Conservation (phyloP, 495 filamentous ascomycete species). For the Penicillium pancosmium region DNA sequence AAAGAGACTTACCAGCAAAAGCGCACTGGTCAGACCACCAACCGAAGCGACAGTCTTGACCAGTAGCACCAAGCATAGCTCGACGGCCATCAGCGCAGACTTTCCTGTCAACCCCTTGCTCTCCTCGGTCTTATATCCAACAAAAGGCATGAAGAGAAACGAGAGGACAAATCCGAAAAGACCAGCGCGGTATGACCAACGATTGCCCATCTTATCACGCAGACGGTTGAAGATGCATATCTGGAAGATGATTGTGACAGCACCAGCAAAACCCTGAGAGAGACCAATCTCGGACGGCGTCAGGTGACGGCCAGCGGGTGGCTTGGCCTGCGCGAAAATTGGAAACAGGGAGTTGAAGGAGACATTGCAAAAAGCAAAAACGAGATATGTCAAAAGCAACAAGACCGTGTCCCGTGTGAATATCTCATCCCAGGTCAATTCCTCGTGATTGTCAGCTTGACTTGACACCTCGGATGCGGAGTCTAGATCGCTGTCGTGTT, state of each 20-base stretch:
- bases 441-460: constrained; percentile 34
- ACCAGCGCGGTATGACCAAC: constrained; percentile 75
- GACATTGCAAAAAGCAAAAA: constrained; percentile 88
- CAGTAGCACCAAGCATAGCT: constrained; percentile 77
- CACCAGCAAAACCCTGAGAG: constrained; percentile 80
- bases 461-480: constrained; percentile 48
- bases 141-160: constrained; percentile 86
- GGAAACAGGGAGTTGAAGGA: constrained; percentile 90
- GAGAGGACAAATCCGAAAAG: constrained; percentile 81
- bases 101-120: constrained; percentile 53
- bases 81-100: constrained; percentile 63
- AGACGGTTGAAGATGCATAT: constrained; percentile 78
- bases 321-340: constrained; percentile 76
- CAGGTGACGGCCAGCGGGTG: constrained; percentile 75
- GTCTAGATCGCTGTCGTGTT: constrained; percentile 47
- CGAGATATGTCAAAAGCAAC: constrained; percentile 77
- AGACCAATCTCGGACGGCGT: constrained; percentile 82
- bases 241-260: constrained; percentile 87
- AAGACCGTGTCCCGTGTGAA: constrained; percentile 80
- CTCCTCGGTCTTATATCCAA: constrained; percentile 70
- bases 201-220: constrained; percentile 81
- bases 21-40: constrained; percentile 83
- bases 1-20: constrained; percentile 69
- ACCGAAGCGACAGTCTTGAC: constrained; percentile 89
- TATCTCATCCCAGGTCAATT: constrained; percentile 52